Conservation (phyloP, 2,329 filamentous ascomycete genomes). For the Pseudomassariella vexata region DNA sequence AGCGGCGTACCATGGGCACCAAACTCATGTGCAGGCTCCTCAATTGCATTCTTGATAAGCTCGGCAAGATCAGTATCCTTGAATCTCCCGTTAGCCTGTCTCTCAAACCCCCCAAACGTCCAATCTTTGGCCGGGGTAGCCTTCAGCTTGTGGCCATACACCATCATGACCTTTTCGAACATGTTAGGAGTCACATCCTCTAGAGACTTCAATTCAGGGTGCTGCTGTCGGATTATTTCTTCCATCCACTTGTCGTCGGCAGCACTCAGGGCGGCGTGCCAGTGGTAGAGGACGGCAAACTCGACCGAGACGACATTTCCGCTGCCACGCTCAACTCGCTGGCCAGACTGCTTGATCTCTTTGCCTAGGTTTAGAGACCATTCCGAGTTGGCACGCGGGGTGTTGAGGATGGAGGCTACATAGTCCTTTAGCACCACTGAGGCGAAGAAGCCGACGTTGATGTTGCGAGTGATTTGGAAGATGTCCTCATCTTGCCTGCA, state of each 20-base stretch:
- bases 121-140: constrained; percentile 39
- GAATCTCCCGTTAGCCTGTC: constrained; percentile 63
- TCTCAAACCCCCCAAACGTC: constrained; percentile 59
- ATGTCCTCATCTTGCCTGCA: constrained; percentile 40
- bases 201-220: constrained; percentile 32
- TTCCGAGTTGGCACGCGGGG: constrained; percentile 34
- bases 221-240: constrained; percentile 22
- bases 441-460: constrained; percentile 41
- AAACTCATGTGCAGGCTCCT: constrained; percentile 9
- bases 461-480: constrained; percentile 38
- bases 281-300: constrained; percentile 40
- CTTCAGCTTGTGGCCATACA: constrained; percentile 3
- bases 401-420: constrained; percentile 39
- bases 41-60: constrained; percentile 64
- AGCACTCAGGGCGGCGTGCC: constrained; percentile 37
- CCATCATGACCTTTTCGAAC: constrained; percentile 34
- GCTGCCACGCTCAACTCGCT: constrained; percentile 33
- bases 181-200: constrained; percentile 35
- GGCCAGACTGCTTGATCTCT: constrained; percentile 34
- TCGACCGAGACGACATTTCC: constrained; percentile 40
- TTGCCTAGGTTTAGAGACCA: constrained; percentile 39
- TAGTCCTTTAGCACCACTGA: constrained; percentile 39
- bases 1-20: constrained; percentile 7
- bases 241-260: constrained; percentile 41
- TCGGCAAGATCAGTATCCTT: constrained; percentile 70